Evolutionary conservation across 2,329 filamentous ascomycete genomes (phyloP).

Genomic region (Hawksworthiomyces lignivorus): DNA sequence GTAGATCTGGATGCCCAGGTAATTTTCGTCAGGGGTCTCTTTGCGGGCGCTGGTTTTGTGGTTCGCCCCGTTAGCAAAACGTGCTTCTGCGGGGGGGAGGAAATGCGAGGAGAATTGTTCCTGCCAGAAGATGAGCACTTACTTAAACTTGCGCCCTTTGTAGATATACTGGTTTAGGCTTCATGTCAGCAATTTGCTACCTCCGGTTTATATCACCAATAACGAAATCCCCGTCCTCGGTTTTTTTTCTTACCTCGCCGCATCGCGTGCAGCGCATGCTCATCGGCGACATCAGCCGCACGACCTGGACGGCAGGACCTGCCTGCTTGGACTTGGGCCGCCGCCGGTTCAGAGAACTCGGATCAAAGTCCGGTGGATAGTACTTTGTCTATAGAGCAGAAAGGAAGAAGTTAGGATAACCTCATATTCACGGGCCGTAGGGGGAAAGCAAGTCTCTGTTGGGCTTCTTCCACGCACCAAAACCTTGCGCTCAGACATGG

Average conservation of each 20-base stretch:
- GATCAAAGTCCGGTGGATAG: conserved; percentile 77
- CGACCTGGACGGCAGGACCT: conserved; percentile 75
- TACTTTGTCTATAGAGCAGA: conserved; percentile 16
- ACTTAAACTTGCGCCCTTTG: conserved; percentile 79
- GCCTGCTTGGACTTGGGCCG: conserved; percentile 53
- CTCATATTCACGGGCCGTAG: too few species aligned
- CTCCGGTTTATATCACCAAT: too few species aligned
- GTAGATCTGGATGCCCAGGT: conserved; percentile 80
- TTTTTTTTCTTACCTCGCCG: conserved; percentile 20
- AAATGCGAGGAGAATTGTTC: neutral
- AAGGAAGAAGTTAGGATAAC: too few species aligned
- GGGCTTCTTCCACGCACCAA: too few species aligned
- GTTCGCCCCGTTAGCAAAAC: neutral
- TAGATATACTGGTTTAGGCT: conserved; percentile 23
- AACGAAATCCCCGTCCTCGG: too few species aligned
- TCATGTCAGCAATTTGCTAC: too few species aligned
- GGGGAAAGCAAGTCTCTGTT: too few species aligned
- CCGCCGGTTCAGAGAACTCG: conserved; percentile 64
- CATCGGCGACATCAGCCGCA: conserved; percentile 86
- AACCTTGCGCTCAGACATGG: conserved; percentile 38
- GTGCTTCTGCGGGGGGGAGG: neutral
- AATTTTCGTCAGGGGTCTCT: conserved; percentile 84
- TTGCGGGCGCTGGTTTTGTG: conserved; percentile 54
- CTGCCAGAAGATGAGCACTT: neutral
- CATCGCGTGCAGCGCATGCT: conserved; percentile 58